Evolutionary conservation across 495 filamentous ascomycete species (phyloP).

Genomic region (Lentithecium fluviatile): DNA sequence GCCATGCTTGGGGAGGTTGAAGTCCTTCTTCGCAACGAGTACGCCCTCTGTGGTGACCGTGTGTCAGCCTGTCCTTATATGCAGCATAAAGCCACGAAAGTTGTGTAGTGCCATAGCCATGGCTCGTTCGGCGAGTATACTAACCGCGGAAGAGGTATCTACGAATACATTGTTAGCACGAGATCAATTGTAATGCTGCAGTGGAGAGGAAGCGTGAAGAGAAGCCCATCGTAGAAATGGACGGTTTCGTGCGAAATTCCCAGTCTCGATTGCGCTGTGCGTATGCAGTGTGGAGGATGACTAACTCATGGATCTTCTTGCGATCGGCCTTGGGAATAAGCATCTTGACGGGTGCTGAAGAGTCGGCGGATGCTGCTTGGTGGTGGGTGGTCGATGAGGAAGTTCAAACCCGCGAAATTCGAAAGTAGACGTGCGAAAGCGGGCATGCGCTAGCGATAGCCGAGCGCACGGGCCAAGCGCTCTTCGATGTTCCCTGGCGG

Average conservation of each 20-base stretch:
- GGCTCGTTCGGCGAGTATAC: slow-evolving; percentile 38
- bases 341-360: slow-evolving; percentile 49
- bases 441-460: slow-evolving; percentile 4
- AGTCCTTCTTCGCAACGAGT: slow-evolving; percentile 98
- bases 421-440: neutral
- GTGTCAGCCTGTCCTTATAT: slow-evolving; percentile 38
- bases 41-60: slow-evolving; percentile 73
- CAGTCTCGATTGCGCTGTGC: slow-evolving; percentile 5
- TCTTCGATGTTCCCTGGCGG: neutral
- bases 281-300: slow-evolving; percentile 1
- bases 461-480: slow-evolving; percentile 13
- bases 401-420: slow-evolving; percentile 5
- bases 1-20: slow-evolving; percentile 86
- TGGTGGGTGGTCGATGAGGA: slow-evolving; percentile 50
- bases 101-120: slow-evolving; percentile 34
- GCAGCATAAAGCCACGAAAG: slow-evolving; percentile 28
- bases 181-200: slow-evolving; percentile 6
- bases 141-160: slow-evolving; percentile 92
- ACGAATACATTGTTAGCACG: neutral
- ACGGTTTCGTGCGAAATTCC: slow-evolving; percentile 14
- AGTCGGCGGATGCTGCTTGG: slow-evolving; percentile 7
- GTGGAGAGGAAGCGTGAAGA: neutral
- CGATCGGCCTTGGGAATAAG: slow-evolving; percentile 99
- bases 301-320: slow-evolving; percentile 96
- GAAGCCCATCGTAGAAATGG: slow-evolving; percentile 11